Base-by-base conservation (phyloP, 352 stramenopile genomes). In the Globisporangium cystogenes region DNA sequence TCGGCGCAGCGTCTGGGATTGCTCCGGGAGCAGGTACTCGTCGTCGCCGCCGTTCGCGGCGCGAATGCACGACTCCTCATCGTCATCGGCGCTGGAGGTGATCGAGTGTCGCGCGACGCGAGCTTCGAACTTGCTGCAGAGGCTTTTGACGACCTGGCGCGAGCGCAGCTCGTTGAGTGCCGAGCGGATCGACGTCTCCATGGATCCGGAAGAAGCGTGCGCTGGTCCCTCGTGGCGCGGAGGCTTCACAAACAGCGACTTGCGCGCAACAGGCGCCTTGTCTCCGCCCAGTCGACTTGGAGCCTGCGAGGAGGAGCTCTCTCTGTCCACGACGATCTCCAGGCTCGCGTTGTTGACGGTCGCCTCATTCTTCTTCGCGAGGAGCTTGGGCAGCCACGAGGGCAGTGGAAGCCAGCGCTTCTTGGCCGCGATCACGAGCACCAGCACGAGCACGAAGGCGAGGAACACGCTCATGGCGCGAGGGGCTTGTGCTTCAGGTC, bases 121-220 rank as follows among this genome's bases (percentile, higher is more conserved):
- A 3, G 69, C 62, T 52, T 82, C 69, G 18, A 82, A 79, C 51
- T 65, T 74, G 48, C 72, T 79, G 55, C 72, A 82, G n/a, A 79
- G 60, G 53, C 43, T 76, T 48, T 77, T 69, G 14, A 82, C 67
- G 53, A 76, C 66, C 39, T 79, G 72, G 27, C 72, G 67, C 50
- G 72, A 79, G 16, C 70, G 72, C 46, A 82, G 54, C 26, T 79
- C 69, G 29, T 76, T 72, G 33, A 79, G 45, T 4, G 69, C 72
- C 44, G 52, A 72, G 42, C 72, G 61, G 45, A 82, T 72, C n/a
- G 69, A 79, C 6, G 60, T 70, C 51, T 79, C 75, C 59, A 73
- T 65, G 8, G 67, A 59, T 1, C 61, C 48, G 1, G 35, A 48
- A 1, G 44, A 49, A 23, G 45, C 36, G 36, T 47, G 31, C 12